Conservation (phyloP, 2,329 filamentous ascomycete genomes). For the Aureobasidium leucospermi region DNA sequence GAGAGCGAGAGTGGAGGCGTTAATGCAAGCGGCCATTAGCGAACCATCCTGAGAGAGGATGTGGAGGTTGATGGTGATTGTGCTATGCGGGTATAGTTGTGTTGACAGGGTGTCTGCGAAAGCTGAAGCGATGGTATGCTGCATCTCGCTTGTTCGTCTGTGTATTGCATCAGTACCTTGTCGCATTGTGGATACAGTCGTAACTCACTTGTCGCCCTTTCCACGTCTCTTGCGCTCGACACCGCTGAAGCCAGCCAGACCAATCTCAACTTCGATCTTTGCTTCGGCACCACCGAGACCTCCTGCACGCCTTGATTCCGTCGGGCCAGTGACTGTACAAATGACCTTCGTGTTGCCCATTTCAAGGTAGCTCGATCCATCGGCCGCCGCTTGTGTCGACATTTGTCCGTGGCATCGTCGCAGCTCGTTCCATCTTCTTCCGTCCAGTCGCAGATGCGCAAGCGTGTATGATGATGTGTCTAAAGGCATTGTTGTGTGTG, state of each 20-base stretch:
- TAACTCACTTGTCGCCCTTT: constrained; percentile 67
- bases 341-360: constrained; percentile 98
- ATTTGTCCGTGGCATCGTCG: constrained; percentile 83
- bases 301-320: constrained; percentile 53
- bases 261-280: constrained; percentile 71
- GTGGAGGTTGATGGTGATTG: constrained; percentile 75
- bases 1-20: constrained; percentile 83
- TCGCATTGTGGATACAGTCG: background rate
- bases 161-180: constrained; percentile 1
- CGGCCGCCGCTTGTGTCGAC: constrained; percentile 82
- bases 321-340: constrained; percentile 81
- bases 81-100: constrained; percentile 80
- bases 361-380: constrained; percentile 88
- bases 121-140: constrained; percentile 68
- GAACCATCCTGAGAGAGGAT: constrained; percentile 87
- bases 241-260: constrained; percentile 79
- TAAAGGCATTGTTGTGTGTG: constrained; percentile 65
- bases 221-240: constrained; percentile 74
- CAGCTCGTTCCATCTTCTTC: constrained; percentile 96
- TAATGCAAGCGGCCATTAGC: constrained; percentile 80
- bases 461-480: constrained; percentile 89
- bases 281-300: constrained; percentile 47
- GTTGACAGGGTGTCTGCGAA: constrained; percentile 74
- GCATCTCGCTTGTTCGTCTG: constrained; percentile 74
- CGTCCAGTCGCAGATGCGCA: constrained; percentile 58